These are phyloP conservation scores for Rhodotorula graminis DNA, from an alignment of 768 basidiomycete species.

Conservation along the genomic window DNA sequence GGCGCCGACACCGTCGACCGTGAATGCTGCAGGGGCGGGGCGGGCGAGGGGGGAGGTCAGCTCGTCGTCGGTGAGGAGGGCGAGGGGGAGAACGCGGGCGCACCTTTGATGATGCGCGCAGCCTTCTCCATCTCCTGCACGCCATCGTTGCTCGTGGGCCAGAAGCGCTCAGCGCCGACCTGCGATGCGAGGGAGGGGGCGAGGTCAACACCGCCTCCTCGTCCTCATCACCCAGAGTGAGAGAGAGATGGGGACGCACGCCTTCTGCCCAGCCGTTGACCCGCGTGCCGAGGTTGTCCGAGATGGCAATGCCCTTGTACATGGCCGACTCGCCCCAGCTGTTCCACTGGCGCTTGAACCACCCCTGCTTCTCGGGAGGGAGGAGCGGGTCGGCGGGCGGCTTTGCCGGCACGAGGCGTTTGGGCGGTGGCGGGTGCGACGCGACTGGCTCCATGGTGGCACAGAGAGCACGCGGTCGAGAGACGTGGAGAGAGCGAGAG, in stretches of 20 bases:
- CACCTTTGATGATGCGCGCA: constrained; percentile 38
- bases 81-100: background rate
- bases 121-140: constrained; percentile 41
- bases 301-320: constrained; percentile 21
- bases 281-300: constrained; percentile 18
- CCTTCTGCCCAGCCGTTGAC: constrained; percentile 17
- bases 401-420: background rate
- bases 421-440: constrained; percentile 24
- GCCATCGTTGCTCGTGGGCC: constrained; percentile 25
- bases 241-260: background rate
- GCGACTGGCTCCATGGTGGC: background rate
- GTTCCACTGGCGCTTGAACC: constrained; percentile 5
- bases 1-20: constrained; percentile 28
- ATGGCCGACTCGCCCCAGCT: constrained; percentile 5
- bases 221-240: background rate
- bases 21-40: constrained; percentile 32
- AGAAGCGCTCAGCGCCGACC: constrained; percentile 28
- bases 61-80: background rate
- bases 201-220: background rate
- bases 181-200: background rate
- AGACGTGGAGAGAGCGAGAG: no score
- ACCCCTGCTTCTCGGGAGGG: constrained; percentile 6
- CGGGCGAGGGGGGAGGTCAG: background rate
- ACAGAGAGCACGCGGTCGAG: no score
- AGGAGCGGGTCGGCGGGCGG: background rate